Conservation (phyloP, 1,139 yeast genomes). For the Kodamaea ohmeri region DNA sequence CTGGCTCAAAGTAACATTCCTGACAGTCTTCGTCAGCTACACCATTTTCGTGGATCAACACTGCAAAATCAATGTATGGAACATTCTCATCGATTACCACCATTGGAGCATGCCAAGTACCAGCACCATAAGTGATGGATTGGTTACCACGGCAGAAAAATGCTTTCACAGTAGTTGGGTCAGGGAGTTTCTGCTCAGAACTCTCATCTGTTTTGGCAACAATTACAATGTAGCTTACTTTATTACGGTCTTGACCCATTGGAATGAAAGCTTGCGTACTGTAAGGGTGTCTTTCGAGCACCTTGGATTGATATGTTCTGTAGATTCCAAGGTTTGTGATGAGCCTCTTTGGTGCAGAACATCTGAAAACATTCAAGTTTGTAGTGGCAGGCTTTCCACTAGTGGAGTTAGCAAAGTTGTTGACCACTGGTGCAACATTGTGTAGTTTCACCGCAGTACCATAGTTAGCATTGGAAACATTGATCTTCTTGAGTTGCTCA, state of each 20-base stretch:
- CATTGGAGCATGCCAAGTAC: slow-evolving; percentile 86
- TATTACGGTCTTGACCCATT: slow-evolving; percentile 59
- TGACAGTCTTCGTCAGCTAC: slow-evolving; percentile 78
- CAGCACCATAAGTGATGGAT: slow-evolving; percentile 84
- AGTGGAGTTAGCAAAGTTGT: slow-evolving; percentile 42
- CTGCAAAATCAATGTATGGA: slow-evolving; percentile 72
- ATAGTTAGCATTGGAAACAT: slow-evolving; percentile 64
- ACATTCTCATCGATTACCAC: slow-evolving; percentile 59
- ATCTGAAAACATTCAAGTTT: slow-evolving; percentile 81
- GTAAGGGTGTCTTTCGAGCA: slow-evolving; percentile 85
- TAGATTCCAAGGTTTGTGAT: slow-evolving; percentile 29
- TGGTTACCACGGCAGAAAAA: slow-evolving; percentile 80
- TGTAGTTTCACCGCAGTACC: slow-evolving; percentile 87
- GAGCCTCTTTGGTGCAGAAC: slow-evolving; percentile 69
- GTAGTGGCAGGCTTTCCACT: slow-evolving; percentile 51
- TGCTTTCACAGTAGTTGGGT: slow-evolving; percentile 56
- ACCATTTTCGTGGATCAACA: slow-evolving; percentile 79
- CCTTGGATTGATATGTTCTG: slow-evolving; percentile 54
- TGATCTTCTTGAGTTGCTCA: slow-evolving; percentile 35
- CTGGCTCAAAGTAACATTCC: slow-evolving; percentile 71
- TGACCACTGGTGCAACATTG: slow-evolving; percentile 66
- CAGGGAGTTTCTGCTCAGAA: slow-evolving; percentile 50
- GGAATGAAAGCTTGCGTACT: slow-evolving; percentile 92
- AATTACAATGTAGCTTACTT: slow-evolving; percentile 68
- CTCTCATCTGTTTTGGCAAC: slow-evolving; percentile 61